A percentile compares a stretch with the other conserved stretches of the same genome.
These are phyloP conservation scores for Fonsecaea pugnacius DNA, from an alignment of 2,329 filamentous ascomycete genomes.

Conservation along the genomic window DNA sequence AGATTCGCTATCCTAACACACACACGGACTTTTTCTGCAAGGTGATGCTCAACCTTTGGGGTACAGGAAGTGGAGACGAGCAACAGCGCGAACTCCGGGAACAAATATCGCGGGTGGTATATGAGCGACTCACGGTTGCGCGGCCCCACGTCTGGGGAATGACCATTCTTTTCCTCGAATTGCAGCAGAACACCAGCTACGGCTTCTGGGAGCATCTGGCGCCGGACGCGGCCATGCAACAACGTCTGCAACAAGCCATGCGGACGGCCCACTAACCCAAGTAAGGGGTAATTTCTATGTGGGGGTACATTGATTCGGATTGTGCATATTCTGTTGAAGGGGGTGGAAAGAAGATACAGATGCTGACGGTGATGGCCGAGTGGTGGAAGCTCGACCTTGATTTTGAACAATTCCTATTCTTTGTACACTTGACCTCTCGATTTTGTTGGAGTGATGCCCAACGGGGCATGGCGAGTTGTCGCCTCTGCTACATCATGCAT, in stretches of 20 bases:
- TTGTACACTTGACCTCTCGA: constrained; percentile 32
- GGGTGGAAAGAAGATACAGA: background rate
- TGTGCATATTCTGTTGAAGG: constrained; percentile 13
- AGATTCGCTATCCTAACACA: constrained; percentile 85
- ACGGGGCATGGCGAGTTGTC: constrained; percentile 20
- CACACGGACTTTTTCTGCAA: constrained; percentile 94
- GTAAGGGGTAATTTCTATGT: background rate
- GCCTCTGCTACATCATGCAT: constrained; percentile 28
- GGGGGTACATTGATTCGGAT: constrained; percentile 13
- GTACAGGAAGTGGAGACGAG: constrained; percentile 63
- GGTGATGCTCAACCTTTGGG: constrained; percentile 82
- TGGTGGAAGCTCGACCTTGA: constrained; percentile 11
- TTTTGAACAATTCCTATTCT: constrained; percentile 28
- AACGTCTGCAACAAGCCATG: constrained; percentile 35
- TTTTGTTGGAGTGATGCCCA: constrained; percentile 20
- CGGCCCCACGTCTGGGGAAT: constrained; percentile 96
- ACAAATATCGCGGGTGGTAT: constrained; percentile 83
- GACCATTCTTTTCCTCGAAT: constrained; percentile 82
- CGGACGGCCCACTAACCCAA: constrained; percentile 24
- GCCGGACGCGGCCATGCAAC: constrained; percentile 28
- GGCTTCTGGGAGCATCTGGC: constrained; percentile 73
- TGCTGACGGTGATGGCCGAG: background rate
- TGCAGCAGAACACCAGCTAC: constrained; percentile 88
- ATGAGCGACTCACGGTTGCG: constrained; percentile 85
- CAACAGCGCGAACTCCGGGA: constrained; percentile 84